Evolutionary conservation across 2,329 filamentous ascomycete species (phyloP).

Genomic region (Aspergillus pseudoterreus): DNA sequence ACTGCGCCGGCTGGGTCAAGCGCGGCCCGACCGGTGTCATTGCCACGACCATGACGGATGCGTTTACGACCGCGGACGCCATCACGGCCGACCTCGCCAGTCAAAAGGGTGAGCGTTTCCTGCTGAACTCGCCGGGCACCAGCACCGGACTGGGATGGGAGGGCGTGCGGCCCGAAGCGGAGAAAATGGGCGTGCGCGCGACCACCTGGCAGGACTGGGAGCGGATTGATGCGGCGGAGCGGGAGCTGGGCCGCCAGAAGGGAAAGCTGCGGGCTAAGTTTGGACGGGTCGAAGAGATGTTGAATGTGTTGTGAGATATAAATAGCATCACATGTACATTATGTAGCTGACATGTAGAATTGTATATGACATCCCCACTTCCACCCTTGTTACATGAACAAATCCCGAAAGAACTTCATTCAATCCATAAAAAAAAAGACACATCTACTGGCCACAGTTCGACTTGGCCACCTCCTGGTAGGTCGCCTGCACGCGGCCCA

Average conservation of each 20-base stretch:
- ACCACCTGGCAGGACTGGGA: conserved; percentile 85
- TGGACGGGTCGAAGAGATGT: conserved; percentile 55
- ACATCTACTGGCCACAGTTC: conserved; percentile 6
- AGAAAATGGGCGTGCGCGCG: conserved; percentile 53
- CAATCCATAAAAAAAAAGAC: too few relatives aligned
- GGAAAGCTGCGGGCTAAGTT: conserved; percentile 79
- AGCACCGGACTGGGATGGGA: conserved; percentile 67
- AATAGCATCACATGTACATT: not conserved
- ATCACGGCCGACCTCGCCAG: conserved; percentile 72
- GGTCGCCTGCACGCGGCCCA: conserved; percentile 40
- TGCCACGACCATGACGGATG: conserved; percentile 91
- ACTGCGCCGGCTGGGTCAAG: conserved; percentile 97
- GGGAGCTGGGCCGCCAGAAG: conserved; percentile 56
- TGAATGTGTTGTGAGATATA: conserved; percentile 34
- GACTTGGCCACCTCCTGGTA: conserved; percentile 21
- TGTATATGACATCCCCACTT: not conserved
- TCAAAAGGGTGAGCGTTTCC: conserved; percentile 27
- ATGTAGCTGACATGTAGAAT: not conserved
- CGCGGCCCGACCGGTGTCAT: conserved; percentile 92
- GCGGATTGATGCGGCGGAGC: conserved; percentile 77
- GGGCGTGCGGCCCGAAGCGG: conserved; percentile 61
- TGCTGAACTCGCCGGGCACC: conserved; percentile 43
- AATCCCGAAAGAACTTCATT: not conserved
- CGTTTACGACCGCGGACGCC: conserved; percentile 81
- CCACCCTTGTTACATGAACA: not conserved